Evolutionary conservation across 495 filamentous ascomycete genomes (phyloP), one percentile per base, ranked within the genome.

Genomic region (Ascodesmis nigricans): DNA sequence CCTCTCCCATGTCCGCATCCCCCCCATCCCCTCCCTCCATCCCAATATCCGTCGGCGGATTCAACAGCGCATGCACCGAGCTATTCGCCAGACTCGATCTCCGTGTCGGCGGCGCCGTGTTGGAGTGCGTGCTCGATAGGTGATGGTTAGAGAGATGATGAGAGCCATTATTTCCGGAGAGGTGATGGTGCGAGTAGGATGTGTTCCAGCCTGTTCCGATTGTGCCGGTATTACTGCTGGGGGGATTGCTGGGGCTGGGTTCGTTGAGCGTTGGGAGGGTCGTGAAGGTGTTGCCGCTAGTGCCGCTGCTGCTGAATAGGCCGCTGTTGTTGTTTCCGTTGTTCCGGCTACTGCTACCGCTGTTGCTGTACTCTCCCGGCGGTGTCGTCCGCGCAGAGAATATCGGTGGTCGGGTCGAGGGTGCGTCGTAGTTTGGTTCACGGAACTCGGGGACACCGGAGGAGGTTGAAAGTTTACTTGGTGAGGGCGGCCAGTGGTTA

Each of bases 401-500:
- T 9, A 50, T 35, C 3, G 49, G 39, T 22, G 36, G 42, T 16
- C 31, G 27, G 14, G 22, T n/a, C 44, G 35, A 34, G 40, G 40
- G 15, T 49, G 46, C 7, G 48, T 70, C 61, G 36, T 58, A 55
- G 26, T 43, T 56, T 4, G 8, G 11, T 26, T 36, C 33, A 10
- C 33, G 9, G 16, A 26, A 36, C 15, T 36, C 33, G 11, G 11
- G 16, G 13, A 11, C 9, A 31, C n/a, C n/a, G n/a, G n/a, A n/a
- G n/a, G n/a, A n/a, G n/a, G n/a, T n/a, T n/a, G 9, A 16, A 19
- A 10, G 31, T 21, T 36, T 41, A 25, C 40, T 77, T 11, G 83
- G 83, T 10, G 79, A 87, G 1, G 79, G 75, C 2, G 84, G 81
- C 80, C 81, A 93, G 32, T 78, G 75, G 16, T n/a, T n/a, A n/a